phyloP scores from a whole-genome alignment of 2,329 filamentous ascomycete species.

The Pseudocercospora eumusae region DNA sequence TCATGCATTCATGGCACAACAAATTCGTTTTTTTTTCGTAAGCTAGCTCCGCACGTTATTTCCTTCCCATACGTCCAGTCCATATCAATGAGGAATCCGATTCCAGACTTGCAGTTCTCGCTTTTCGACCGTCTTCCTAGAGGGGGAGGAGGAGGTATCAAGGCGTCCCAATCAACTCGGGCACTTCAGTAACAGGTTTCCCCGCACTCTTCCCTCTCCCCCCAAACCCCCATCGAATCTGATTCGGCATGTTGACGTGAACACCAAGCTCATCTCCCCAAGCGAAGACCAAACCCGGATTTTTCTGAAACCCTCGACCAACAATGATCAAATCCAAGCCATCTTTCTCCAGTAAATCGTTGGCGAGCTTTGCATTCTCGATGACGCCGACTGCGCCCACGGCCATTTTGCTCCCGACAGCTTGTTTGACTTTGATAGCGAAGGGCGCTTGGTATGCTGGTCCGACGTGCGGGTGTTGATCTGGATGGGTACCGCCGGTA shows the following conservation, averaged over 20 bases:
- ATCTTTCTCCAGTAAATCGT: conserved; percentile 56
- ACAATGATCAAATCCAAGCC: conserved; percentile 69
- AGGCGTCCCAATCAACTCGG: conserved; percentile 13
- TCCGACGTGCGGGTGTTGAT: conserved; percentile 57
- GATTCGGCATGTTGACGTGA: conserved; percentile 69
- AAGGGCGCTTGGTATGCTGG: conserved; percentile 75
- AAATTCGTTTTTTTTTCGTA: too few species aligned
- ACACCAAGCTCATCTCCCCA: conserved; percentile 73
- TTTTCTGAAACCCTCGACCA: conserved; percentile 73
- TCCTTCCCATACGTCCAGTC: too few species aligned
- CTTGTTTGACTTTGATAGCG: conserved; percentile 69
- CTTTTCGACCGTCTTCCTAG: too few species aligned
- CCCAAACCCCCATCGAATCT: conserved; percentile 64
- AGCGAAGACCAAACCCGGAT: conserved; percentile 57
- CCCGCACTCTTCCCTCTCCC: conserved; percentile 45
- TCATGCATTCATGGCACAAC: too few species aligned
- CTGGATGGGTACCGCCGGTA: conserved; percentile 68
- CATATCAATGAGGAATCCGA: too few species aligned
- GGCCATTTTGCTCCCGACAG: conserved; percentile 68
- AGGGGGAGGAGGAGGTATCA: too few species aligned
- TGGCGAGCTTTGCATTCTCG: conserved; percentile 67
- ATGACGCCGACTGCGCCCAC: conserved; percentile 77
- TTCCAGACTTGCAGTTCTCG: too few species aligned
- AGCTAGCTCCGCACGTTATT: too few species aligned
- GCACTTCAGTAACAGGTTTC: conserved; percentile 28